Conservation (phyloP, 192 early-diverging fungal species). For the Geranomyces variabilis region DNA sequence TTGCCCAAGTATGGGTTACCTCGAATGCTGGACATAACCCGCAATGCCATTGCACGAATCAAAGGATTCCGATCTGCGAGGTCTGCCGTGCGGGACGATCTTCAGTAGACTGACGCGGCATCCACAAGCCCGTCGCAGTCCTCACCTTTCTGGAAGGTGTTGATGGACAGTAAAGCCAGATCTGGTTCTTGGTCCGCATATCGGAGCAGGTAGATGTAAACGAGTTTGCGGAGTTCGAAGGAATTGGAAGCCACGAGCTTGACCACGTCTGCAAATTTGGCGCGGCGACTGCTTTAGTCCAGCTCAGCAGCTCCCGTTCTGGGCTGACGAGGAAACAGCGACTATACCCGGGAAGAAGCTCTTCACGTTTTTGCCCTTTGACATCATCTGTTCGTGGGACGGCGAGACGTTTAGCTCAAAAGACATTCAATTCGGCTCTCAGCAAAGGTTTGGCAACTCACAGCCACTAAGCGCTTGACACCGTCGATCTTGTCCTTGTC, state of each 20-base stretch:
- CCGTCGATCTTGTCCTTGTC: constrained; percentile 93
- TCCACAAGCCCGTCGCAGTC: too few relatives aligned
- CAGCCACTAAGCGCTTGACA: constrained; percentile 85
- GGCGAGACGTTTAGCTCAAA: background rate
- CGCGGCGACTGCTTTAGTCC: too few relatives aligned
- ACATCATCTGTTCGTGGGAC: constrained; percentile 67
- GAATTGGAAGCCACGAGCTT: constrained; percentile 94
- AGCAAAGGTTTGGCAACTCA: too few relatives aligned
- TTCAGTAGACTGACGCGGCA: background rate
- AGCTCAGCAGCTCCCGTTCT: too few relatives aligned
- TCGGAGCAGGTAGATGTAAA: constrained; percentile 93
- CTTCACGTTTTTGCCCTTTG: constrained; percentile 87
- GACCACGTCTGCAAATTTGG: constrained; percentile 82
- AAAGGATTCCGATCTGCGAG: constrained; percentile 88
- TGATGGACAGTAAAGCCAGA: constrained; percentile 91
- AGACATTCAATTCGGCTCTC: too few relatives aligned
- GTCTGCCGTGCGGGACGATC: constrained; percentile 50
- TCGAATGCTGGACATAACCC: constrained; percentile 93
- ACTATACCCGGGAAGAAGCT: constrained; percentile 70
- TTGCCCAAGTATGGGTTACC: constrained; percentile 35
- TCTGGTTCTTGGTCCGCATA: constrained; percentile 98
- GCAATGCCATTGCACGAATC: constrained; percentile 92
- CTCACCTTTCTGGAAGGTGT: constrained; percentile 89
- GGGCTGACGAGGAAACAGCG: too few relatives aligned
- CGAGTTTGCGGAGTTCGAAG: constrained; percentile 89